Conservation (phyloP, 2,329 filamentous ascomycete species). For the Fusarium pseudocircinatum region DNA sequence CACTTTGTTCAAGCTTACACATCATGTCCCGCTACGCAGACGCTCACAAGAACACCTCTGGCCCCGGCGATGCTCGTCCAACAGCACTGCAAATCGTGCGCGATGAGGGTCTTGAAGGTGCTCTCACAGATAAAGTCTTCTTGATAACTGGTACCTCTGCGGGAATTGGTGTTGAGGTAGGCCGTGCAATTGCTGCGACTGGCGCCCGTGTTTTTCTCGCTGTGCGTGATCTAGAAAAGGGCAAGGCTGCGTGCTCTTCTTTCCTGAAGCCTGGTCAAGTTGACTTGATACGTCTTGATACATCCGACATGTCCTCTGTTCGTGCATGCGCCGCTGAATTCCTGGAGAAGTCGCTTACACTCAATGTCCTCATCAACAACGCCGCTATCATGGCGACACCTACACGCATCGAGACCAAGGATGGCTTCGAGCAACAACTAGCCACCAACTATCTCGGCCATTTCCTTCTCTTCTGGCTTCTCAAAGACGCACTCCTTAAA, state of each 20-base stretch:
- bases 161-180: conserved; percentile 56
- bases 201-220: conserved; percentile 34
- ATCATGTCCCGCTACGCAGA: conserved; percentile 14
- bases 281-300: conserved; percentile 32
- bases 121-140: conserved; percentile 47
- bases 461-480: conserved; percentile 46
- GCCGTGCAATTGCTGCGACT: conserved; percentile 54
- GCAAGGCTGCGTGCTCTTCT: neutral
- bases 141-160: conserved; percentile 55
- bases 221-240: conserved; percentile 28
- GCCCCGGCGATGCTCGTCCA: conserved; percentile 48
- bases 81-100: conserved; percentile 51
- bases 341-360: neutral
- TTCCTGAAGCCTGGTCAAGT: conserved; percentile 14
- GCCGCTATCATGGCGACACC: conserved; percentile 38
- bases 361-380: conserved; percentile 37
- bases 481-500: conserved; percentile 55
- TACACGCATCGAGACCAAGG: conserved; percentile 7
- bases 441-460: conserved; percentile 41
- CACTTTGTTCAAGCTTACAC: neutral
- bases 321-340: conserved; percentile 34
- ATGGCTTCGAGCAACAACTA: conserved; percentile 41
- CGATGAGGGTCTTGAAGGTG: conserved; percentile 47
- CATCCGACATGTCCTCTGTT: conserved; percentile 34
- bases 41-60: neutral